Base-by-base conservation (phyloP, 208 protist species). In the Naegleria fowleri region DNA sequence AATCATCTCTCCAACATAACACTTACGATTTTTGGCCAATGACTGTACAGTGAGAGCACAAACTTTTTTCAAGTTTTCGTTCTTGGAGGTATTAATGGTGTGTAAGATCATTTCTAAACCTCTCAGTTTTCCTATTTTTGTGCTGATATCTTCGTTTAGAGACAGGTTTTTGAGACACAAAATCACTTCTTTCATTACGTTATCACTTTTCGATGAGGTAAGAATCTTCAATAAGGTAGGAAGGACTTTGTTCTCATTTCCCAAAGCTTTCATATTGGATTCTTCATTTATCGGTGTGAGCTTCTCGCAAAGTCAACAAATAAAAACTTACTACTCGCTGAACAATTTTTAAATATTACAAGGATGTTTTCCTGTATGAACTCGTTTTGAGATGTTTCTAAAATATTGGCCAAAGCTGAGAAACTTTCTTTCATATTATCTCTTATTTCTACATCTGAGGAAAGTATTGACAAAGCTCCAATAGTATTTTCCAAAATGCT, bases 401-500 rank as follows among this genome's bases (percentile, higher is more conserved):
- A 38, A 29, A 91, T 9, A 15, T 79, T 38, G 6, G 22, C 1
- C 9, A 88, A 29, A 25, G 13, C 9, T 11, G 13, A 85, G 0
- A 98, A 91, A 11, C 96, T 96, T 41, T 96, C 96, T 91, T 94
- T 92, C 67, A 94, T 93, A 83, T 95, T 94, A 15, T 95, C 94
- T 5, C 96, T 93, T 93, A 97, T 97, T 90, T 97, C 96, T 79
- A 36, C 7, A 93, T 95, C 97, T 15, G 97, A 93, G 25, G 96
- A 97, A 51, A 98, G 91, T 15, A 96, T 97, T 6, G 96, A 96
- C 22, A 98, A 94, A 79, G 96, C 95, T 40, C 96, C 96, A 15
- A 96, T 96, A 6, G 95, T 95, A 91, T 97, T 96, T 92, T 98
- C 96, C 29, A 97, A 91, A 2, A 98, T 96, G 25, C 95, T 95